Conservation (phyloP, 1,284 basidiomycete species). For the Nidula niveotomentosa region DNA sequence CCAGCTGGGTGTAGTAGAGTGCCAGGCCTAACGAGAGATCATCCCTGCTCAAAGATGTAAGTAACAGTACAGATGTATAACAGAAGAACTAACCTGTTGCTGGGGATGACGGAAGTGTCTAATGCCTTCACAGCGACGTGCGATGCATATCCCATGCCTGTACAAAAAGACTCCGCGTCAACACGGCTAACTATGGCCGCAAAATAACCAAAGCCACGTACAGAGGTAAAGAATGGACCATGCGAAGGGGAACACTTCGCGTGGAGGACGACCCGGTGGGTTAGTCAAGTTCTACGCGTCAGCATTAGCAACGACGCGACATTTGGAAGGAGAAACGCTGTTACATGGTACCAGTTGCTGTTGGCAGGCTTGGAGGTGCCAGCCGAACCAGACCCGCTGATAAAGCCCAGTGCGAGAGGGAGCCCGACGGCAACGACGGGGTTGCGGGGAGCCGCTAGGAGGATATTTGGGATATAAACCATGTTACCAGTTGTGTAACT, state of each 20-base stretch:
- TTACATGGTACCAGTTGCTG: conserved; percentile 59
- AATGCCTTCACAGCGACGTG: conserved; percentile 62
- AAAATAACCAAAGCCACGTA: conserved; percentile 12
- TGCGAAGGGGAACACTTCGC: conserved; percentile 56
- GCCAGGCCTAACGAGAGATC: conserved; percentile 52
- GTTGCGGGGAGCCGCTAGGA: conserved; percentile 59
- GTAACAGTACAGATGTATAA: neutral
- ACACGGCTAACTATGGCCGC: too few species aligned
- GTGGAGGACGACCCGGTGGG: conserved; percentile 49
- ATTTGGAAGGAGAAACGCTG: conserved; percentile 8
- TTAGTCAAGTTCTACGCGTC: conserved; percentile 33
- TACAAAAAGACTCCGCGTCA: too few species aligned
- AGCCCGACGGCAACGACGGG: conserved; percentile 62
- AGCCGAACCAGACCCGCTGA: conserved; percentile 41
- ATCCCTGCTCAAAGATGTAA: conserved; percentile 26
- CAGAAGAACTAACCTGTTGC: conserved; percentile 30
- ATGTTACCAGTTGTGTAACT: too few species aligned
- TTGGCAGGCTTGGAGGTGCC: conserved; percentile 43
- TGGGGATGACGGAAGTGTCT: conserved; percentile 43
- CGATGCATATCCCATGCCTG: conserved; percentile 74
- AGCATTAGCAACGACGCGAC: neutral
- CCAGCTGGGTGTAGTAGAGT: conserved; percentile 74
- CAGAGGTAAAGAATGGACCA: conserved; percentile 56
- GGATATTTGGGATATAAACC: conserved; percentile 39
- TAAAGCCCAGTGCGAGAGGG: conserved; percentile 55